Evolutionary conservation across 2,329 filamentous ascomycete genomes (phyloP), one percentile per base, ranked within the genome.

Genomic region (Talaromyces albobiverticillius): DNA sequence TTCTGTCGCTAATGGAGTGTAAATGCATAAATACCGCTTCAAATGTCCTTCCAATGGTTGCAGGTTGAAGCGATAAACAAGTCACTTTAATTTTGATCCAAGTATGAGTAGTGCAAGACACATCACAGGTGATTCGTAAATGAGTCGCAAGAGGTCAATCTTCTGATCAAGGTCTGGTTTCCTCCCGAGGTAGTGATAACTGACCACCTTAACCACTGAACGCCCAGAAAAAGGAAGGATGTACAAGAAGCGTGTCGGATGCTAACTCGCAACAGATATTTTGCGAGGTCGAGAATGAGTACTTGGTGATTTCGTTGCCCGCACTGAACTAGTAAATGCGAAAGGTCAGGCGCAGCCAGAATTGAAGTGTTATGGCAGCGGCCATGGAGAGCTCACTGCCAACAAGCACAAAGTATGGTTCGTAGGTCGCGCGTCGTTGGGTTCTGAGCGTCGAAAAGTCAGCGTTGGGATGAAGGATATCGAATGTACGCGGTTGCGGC

Each of bases 281-380:
- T 38, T 9, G 36, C 18, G 18, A 40, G 16, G 18, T 40, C 36
- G 31, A 10, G 36, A 40, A 16, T 40, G 16, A 40, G 18, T n/a
- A 20, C 7, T 18, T 9, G 36, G 18, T 40, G 36, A 40, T 10
- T 40, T 40, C 36, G 36, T 40, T 40, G 36, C 36, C 36, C 36
- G 36, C 36, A 40, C 36, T 22, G 7, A 40, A 16, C 43, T 47
- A 51, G 22, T 41, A 34, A 46, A 41, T 41, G 32, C 42, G 34
- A 51, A 47, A 32, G 47, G 53, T 47, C 34, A 51, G 53, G 32
- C 47, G 48, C 41, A 55, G 53, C 41, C 53, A 23, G 45, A 40
- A 51, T 32, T 38, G 53, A 41, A 32, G 50, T 20, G 32, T 47
- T 29, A 48, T 34, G 32, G 47, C 49, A 38, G 53, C 49, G 42